phyloP scores from a whole-genome alignment of 2,329 filamentous ascomycete genomes.

The Domatiomyces globalis region DNA sequence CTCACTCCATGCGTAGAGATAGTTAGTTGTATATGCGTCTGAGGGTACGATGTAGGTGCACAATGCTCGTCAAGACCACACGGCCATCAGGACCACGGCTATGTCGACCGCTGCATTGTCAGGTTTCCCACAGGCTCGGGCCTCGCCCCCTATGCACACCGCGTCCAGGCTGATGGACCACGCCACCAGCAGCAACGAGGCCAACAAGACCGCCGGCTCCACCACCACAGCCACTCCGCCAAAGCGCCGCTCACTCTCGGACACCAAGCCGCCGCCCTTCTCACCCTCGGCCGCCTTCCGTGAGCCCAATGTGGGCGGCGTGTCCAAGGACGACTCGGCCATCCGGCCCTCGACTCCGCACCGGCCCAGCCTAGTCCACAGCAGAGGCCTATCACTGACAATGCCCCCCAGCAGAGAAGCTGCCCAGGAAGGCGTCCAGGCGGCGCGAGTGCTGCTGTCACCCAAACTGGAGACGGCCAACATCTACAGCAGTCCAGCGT shows the following conservation, averaged over 20 bases:
- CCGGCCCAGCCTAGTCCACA: slow-evolving; percentile 44
- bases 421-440: slow-evolving; percentile 29
- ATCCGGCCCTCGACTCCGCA: slow-evolving; percentile 58
- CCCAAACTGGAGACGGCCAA: slow-evolving; percentile 75
- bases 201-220: slow-evolving; percentile 14
- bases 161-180: neutral
- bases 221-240: slow-evolving; percentile 17
- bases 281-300: slow-evolving; percentile 46
- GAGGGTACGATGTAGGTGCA: too few species aligned
- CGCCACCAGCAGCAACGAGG: slow-evolving; percentile 3
- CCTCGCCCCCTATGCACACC: neutral
- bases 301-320: slow-evolving; percentile 31
- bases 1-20: too few species aligned
- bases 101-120: neutral
- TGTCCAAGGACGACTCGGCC: slow-evolving; percentile 53
- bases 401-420: slow-evolving; percentile 41
- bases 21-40: too few species aligned
- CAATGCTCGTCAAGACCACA: too few species aligned
- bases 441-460: slow-evolving; percentile 56
- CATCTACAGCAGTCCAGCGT: slow-evolving; percentile 74
- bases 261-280: slow-evolving; percentile 42
- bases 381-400: slow-evolving; percentile 55
- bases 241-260: slow-evolving; percentile 52
- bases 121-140: neutral
- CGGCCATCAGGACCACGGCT: slow-evolving; percentile 12